Evolutionary conservation across 2,329 filamentous ascomycete genomes (phyloP).

Genomic region (Fusarium camptoceras): DNA sequence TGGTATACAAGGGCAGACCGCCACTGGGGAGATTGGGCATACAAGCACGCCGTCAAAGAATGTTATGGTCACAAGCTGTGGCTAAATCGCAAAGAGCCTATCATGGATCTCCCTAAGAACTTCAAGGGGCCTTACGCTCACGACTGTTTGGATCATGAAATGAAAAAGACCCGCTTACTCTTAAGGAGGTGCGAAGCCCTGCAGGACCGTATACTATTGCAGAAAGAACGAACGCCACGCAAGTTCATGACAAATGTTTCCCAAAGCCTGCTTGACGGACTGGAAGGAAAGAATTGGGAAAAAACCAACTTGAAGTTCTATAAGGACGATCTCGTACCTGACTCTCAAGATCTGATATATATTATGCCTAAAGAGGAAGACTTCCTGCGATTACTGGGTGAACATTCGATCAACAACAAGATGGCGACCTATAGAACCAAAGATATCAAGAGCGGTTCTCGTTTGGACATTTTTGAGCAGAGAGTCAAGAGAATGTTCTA

Average conservation of each 20-base stretch:
- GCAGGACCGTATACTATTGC: conserved; percentile 6
- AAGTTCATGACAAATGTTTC: conserved; percentile 29
- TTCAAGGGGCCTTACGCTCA: conserved; percentile 40
- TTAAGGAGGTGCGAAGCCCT: conserved; percentile 31
- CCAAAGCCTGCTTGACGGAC: conserved; percentile 18
- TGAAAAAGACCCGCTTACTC: conserved; percentile 36
- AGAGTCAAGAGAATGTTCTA: conserved; percentile 43
- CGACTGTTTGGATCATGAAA: conserved; percentile 40
- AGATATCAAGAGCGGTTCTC: background rate
- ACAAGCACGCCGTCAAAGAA: conserved; percentile 31
- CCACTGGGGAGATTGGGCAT: conserved; percentile 38
- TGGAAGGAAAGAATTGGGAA: conserved; percentile 4
- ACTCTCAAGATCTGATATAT: background rate
- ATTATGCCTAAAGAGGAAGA: conserved; percentile 42
- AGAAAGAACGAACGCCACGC: conserved; percentile 31
- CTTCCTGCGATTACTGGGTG: conserved; percentile 41
- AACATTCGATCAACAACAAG: conserved; percentile 20
- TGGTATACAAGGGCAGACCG: conserved; percentile 34
- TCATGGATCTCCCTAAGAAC: conserved; percentile 44
- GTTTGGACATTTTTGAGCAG: conserved; percentile 34
- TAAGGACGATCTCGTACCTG: conserved; percentile 10
- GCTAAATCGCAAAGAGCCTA: conserved; percentile 14
- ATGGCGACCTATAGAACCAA: conserved; percentile 5
- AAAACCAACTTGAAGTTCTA: conserved; percentile 19
- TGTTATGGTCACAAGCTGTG: conserved; percentile 20